Evolutionary conservation across 768 basidiomycete genomes (phyloP), one percentile per base, ranked within the genome.

Genomic region (Hemileccinum rubropunctum): DNA sequence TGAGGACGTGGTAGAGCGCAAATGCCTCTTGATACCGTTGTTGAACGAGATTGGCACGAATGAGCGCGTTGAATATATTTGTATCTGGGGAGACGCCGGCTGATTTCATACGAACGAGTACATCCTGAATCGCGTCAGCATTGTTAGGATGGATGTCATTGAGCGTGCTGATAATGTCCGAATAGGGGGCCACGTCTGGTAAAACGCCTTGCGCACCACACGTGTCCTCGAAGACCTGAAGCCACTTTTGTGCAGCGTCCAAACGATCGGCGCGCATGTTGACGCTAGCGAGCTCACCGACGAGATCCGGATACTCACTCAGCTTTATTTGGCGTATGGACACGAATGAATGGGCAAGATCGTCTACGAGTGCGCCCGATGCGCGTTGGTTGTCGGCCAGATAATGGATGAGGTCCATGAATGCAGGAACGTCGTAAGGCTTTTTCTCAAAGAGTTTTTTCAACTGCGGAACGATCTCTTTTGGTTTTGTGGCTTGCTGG

Each of bases 1-100:
- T 63, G 41, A 83, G 58, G 18, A 71, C 46, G 8, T 57, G 58
- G 54, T 81, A 83, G 4, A 80, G 62, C 3, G 66, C 57, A 51
- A 80, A 76, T 6, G 73, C 76, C 15, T 68, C 65, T 5, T 54
- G 57, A 42, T 70, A 62, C 6, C 67, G 66, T 12, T 61, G 48
- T 1, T 59, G 60, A 12, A 69, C 58, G 33, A 71, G 56, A 47
- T 77, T 72, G 14, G 65, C 63, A 6, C 71, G 64, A 13, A 83
- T 72, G 52, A 83, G 71, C 8, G 72, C 52, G 48, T 82, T 81
- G 65, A 81, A 74, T n/a, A 81, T 54, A 34, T 58, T 57, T 9
- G 71, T 64, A 45, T 77, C 68, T 1, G 74, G 72, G 2, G 59
- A 36, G 12, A 76, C 64, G 4, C 69, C 69, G 2, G 71, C 65